phyloP scores from a whole-genome alignment of 2,329 filamentous ascomycete genomes.

The Colletotrichum karsti region DNA sequence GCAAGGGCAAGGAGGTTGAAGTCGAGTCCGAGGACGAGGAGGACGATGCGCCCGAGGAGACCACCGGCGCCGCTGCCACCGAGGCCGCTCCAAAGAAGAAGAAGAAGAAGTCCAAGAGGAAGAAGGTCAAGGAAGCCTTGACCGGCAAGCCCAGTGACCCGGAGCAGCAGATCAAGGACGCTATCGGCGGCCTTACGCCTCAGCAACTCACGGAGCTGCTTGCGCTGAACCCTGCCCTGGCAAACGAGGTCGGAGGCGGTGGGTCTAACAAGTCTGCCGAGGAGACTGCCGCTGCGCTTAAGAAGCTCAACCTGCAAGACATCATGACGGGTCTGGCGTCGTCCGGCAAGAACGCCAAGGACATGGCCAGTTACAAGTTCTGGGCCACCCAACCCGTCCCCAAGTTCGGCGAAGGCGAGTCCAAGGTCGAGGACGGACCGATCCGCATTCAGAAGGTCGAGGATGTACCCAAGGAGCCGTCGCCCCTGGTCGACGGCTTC shows the following conservation, averaged over 20 bases:
- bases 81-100: slow-evolving; percentile 49
- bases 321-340: slow-evolving; percentile 80
- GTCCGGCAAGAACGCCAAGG: slow-evolving; percentile 88
- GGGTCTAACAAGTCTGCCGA: slow-evolving; percentile 47
- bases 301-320: slow-evolving; percentile 73
- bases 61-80: slow-evolving; percentile 43
- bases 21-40: slow-evolving; percentile 59
- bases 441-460: slow-evolving; percentile 83
- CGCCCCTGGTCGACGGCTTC: slow-evolving; percentile 81
- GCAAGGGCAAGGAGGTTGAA: slow-evolving; percentile 54
- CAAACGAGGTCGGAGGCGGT: slow-evolving; percentile 60
- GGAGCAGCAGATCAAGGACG: slow-evolving; percentile 55
- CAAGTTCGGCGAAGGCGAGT: slow-evolving; percentile 72
- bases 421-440: slow-evolving; percentile 77
- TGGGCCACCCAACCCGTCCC: slow-evolving; percentile 98
- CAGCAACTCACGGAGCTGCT: slow-evolving; percentile 73
- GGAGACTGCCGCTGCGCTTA: slow-evolving; percentile 61
- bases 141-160: slow-evolving; percentile 44
- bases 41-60: slow-evolving; percentile 46
- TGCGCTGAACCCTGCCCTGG: slow-evolving; percentile 76
- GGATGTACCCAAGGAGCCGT: slow-evolving; percentile 80
- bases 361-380: slow-evolving; percentile 98
- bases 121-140: slow-evolving; percentile 63
- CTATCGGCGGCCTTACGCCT: slow-evolving; percentile 61
- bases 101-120: slow-evolving; percentile 73